Conservation (phyloP, 228 moss, liverwort and hornwort species). For the Sphagnum magellanicum region DNA sequence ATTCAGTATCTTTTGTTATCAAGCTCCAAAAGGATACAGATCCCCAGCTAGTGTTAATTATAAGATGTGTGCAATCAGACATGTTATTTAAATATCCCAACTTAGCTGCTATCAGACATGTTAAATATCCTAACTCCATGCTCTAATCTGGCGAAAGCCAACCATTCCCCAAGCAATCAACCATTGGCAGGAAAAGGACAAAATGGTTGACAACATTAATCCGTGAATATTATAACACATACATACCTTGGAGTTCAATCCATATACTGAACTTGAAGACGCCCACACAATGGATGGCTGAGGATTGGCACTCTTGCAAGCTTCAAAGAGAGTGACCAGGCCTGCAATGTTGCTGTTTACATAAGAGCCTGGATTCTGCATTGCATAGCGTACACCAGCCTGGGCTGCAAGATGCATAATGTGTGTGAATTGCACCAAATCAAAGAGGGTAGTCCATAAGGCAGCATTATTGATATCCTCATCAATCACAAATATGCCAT, state of each 20-base stretch:
- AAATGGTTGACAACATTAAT: too few species aligned
- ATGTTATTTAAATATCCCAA: too few species aligned
- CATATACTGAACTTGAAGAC: conserved; percentile 70
- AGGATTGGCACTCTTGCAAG: conserved; percentile 54
- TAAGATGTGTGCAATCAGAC: too few species aligned
- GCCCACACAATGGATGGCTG: conserved; percentile 74
- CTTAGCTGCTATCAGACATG: too few species aligned
- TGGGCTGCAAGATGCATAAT: conserved; percentile 73
- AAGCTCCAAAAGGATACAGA: too few species aligned
- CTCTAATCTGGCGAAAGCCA: too few species aligned
- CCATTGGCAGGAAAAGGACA: too few species aligned
- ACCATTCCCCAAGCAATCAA: too few species aligned
- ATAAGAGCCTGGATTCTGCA: conserved; percentile 72
- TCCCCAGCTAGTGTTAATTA: too few species aligned
- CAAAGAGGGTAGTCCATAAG: conserved; percentile 44
- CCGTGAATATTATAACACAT: not conserved
- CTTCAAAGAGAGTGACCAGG: conserved; percentile 57
- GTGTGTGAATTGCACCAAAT: conserved; percentile 55
- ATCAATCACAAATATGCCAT: conserved; percentile 51
- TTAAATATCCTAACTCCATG: too few species aligned
- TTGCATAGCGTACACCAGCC: conserved; percentile 67
- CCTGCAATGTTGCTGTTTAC: conserved; percentile 72
- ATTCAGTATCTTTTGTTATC: too few species aligned
- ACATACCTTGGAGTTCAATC: conserved; percentile 47
- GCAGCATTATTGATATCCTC: conserved; percentile 52